Base-by-base conservation (phyloP, 495 filamentous ascomycete species). In the Trichocladium uniseriatum region DNA sequence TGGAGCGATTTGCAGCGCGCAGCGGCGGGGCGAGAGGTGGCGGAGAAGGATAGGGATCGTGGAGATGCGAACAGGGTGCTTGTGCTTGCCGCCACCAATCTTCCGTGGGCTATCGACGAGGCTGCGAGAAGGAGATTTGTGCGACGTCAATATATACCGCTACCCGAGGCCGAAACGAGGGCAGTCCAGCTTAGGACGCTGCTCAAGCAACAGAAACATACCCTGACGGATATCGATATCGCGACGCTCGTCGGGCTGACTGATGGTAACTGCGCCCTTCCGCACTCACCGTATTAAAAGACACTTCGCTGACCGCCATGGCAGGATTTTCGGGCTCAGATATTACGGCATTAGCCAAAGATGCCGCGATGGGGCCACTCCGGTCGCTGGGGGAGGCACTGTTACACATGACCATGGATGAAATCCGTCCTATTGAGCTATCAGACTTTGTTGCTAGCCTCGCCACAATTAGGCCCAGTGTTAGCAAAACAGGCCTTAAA, bases 51-150 rank as follows among this genome's bases (percentile, higher is more conserved):
- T 16, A 83, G 77, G 58, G 69, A 76, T 18, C 69, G 74, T n/a
- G 89, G 87, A n/a, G 91, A 97, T 66, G 79, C 89, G 3, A 91
- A 79, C 51, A 75, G 92, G 29, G 94, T 98, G 2, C 78, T 99
- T 14, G 92, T 99, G 1, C 73, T 99, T 21, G 92, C 92, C 2
- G 92, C 92, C 28, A 99, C 92, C 8, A 99, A 99, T 60, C 66
- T 98, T 60, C 92, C 92, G 1, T 98, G 92, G 92, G 90, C 89
- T 35, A 97, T 97, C 56, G 92, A 99, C 57, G 92, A 97, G 64
- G 92, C 92, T 28, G 92, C 92, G 8, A 77, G 92, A 42, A 71
- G 94, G 45, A 75, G 92, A 41, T 99, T 99, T 61, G 92, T 96
- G 20, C 79, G 92, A 34, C 72, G 92, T 43, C 94, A 97, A 62